Base-by-base conservation (phyloP, 495 filamentous ascomycete genomes). In the Parachaetomium inaequale region DNA sequence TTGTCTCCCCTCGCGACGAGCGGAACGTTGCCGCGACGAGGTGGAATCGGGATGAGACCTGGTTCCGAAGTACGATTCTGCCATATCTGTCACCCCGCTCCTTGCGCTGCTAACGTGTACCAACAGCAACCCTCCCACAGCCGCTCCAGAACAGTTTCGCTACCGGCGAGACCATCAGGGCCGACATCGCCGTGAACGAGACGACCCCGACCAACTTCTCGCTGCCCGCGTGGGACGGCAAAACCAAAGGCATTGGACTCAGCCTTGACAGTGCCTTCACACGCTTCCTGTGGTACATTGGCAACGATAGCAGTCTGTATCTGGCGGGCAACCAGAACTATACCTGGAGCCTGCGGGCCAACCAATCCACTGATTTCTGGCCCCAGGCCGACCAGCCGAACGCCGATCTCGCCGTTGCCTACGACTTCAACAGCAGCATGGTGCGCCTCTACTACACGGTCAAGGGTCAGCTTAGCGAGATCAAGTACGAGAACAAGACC, bases 261-360 rank as follows among this genome's bases (percentile, higher is more conserved):
- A 69, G 66, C 40, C 65, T 74, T 31, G 69, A 78, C 65, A 61
- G 45, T 2, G 36, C 46, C 11, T 66, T 29, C 46, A 67, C 68
- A 1, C 72, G 70, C 21, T 69, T 21, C 60, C 29, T 76, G 19
- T 78, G 69, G 62, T 78, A 76, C 54, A 71, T 78, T 34, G 75
- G 75, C 57, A 68, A 59, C 54, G 75, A 78, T 61, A 60, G 52
- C 17, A 60, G 36, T 32, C 66, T 78, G 1, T 62, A 76, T 59
- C 54, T 49, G n/a, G 55, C 69, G 4, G 50, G 50, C 55, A 73
- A 68, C 64, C 66, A 62, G 36, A 69, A 72, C 61, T 67, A 34
- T 23, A 47, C 45, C 29, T 75, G 74, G 70, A 11, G 45, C 23
- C 21, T 49, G 15, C 52, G 60, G 19, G 28, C 55, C n/a, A 69